These are phyloP conservation scores for Lepidium aucheri DNA, from an alignment of 345 rosid species.

Conservation along the genomic window DNA sequence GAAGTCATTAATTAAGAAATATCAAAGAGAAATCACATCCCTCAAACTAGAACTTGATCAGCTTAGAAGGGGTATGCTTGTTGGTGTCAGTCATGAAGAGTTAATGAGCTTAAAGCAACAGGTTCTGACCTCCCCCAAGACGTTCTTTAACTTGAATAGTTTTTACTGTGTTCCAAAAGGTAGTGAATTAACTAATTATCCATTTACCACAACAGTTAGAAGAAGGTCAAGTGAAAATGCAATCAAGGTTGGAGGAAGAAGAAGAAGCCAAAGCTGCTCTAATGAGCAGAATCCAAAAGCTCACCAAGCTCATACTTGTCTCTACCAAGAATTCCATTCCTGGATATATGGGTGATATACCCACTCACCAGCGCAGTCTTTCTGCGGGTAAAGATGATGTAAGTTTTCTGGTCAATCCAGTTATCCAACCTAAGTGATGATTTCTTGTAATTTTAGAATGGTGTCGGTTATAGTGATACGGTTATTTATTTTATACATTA, in stretches of 20 bases:
- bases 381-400: conserved; percentile 72
- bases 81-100: conserved; percentile 93
- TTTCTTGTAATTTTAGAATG: background rate
- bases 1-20: conserved; percentile 93
- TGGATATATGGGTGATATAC: conserved; percentile 51
- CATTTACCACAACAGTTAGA: conserved; percentile 50
- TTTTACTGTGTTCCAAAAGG: background rate
- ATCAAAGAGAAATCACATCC: conserved; percentile 85
- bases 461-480: background rate
- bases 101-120: conserved; percentile 76
- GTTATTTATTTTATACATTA: background rate
- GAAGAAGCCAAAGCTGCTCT: conserved; percentile 99
- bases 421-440: background rate
- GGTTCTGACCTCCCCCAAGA: conserved; percentile 36
- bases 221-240: conserved; percentile 99
- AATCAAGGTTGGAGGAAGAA: conserved; percentile 97
- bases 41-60: conserved; percentile 95
- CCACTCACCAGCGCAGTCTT: conserved; percentile 61
- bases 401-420: conserved; percentile 26
- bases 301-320: conserved; percentile 97
- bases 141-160: background rate
- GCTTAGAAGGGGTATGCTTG: conserved; percentile 69
- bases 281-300: conserved; percentile 97
- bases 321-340: conserved; percentile 86
- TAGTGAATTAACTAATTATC: conserved; percentile 5